Evolutionary conservation across 1,284 basidiomycete species (phyloP).

Genomic region (Ceratobasidium sp.): DNA sequence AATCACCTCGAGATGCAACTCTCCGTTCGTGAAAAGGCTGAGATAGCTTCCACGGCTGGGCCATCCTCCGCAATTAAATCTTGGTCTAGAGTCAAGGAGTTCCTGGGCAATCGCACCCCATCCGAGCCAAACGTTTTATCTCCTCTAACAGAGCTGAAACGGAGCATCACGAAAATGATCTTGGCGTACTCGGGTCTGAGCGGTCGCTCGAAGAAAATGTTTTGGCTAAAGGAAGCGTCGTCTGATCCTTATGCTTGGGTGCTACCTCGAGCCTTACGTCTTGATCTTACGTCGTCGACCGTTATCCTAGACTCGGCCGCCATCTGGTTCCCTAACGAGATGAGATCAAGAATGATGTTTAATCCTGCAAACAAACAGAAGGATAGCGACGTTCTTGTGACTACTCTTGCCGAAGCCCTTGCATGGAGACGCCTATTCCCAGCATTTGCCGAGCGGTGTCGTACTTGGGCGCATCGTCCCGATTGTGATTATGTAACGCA

Average conservation of each 20-base stretch:
- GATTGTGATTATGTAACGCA: background rate
- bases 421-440: slow-evolving; percentile 19
- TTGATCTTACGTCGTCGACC: slow-evolving; percentile 7
- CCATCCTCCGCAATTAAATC: too few relatives aligned
- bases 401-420: background rate
- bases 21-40: background rate
- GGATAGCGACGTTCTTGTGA: background rate
- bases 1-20: background rate
- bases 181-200: background rate
- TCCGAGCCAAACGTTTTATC: too few relatives aligned
- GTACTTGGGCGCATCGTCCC: slow-evolving; percentile 23
- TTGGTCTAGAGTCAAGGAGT: background rate
- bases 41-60: background rate
- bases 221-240: background rate
- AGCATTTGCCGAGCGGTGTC: slow-evolving; percentile 9
- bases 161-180: background rate
- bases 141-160: background rate
- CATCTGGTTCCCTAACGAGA: background rate
- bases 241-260: slow-evolving; percentile 2
- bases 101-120: background rate
- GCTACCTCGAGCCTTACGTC: slow-evolving; percentile 19
- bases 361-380: background rate
- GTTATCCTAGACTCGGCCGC: slow-evolving; percentile 12
- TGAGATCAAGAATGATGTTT: background rate
- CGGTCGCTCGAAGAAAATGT: background rate